These are phyloP conservation scores for Lentinula lateritia DNA, from an alignment of 768 basidiomycete genomes.

Conservation along the genomic window DNA sequence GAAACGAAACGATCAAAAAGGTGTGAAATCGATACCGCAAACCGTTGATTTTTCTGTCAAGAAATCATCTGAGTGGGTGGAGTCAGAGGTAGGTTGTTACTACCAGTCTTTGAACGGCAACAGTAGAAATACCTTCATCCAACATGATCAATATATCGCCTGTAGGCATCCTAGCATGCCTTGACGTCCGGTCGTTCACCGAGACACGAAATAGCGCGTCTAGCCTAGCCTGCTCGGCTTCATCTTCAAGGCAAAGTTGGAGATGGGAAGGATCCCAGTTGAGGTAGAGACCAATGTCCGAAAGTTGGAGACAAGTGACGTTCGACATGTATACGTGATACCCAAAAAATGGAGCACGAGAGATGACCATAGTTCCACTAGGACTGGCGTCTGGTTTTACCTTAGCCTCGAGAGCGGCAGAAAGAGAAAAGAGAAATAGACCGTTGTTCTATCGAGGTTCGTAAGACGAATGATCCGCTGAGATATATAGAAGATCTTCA, in stretches of 20 bases:
- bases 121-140: background rate
- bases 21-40: background rate
- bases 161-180: background rate
- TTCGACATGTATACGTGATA: slow-evolving; percentile 20
- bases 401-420: slow-evolving; percentile 9
- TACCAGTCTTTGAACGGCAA: background rate
- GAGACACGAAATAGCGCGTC: background rate
- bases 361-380: slow-evolving; percentile 17
- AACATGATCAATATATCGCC: background rate
- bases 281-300: slow-evolving; percentile 45
- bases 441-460: slow-evolving; percentile 17
- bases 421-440: slow-evolving; percentile 18
- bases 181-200: background rate
- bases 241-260: background rate
- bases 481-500: background rate
- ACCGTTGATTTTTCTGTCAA: background rate
- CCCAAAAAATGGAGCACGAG: slow-evolving; percentile 25
- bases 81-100: background rate
- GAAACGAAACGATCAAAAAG: background rate
- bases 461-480: slow-evolving; percentile 4
- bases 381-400: slow-evolving; percentile 14
- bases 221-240: background rate
- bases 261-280: slow-evolving; percentile 30
- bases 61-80: background rate
- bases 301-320: slow-evolving; percentile 52